phyloP scores from a whole-genome alignment of 208 protist genomes.

The Borovskyia barvae region DNA sequence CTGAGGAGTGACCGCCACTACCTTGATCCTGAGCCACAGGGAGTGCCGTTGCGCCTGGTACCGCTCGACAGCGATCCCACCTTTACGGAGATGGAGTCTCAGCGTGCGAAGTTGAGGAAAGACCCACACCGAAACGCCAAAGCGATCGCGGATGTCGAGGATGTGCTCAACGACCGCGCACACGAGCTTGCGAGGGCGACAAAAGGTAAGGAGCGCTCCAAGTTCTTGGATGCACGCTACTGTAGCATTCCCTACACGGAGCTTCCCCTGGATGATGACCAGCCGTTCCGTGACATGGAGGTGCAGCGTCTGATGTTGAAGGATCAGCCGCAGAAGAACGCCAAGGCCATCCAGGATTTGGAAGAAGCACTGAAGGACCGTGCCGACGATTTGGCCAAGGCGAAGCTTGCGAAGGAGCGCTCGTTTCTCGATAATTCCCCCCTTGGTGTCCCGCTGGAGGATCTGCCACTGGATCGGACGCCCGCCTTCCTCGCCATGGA shows the following conservation, averaged over 20 bases:
- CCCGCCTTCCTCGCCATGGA: conserved; percentile 52
- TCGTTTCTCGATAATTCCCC: conserved; percentile 57
- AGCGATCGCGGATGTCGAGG: conserved; percentile 52
- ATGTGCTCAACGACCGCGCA: conserved; percentile 52
- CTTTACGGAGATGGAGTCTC: conserved; percentile 51
- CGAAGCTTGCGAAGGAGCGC: conserved; percentile 54
- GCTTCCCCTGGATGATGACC: conserved; percentile 51
- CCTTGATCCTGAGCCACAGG: conserved; percentile 60
- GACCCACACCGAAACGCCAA: conserved; percentile 43
- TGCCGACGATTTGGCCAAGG: conserved; percentile 54
- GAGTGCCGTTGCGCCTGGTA: conserved; percentile 55
- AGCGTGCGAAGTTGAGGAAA: conserved; percentile 59
- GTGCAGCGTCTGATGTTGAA: conserved; percentile 50
- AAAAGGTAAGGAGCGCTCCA: conserved; percentile 54
- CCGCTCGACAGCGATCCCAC: conserved; percentile 43
- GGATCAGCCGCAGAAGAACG: conserved; percentile 44
- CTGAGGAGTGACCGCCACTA: conserved; percentile 54
- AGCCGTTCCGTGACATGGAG: conserved; percentile 62
- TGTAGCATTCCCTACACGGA: conserved; percentile 55
- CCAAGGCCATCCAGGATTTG: conserved; percentile 48
- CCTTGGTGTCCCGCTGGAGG: conserved; percentile 58
- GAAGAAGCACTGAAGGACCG: conserved; percentile 74
- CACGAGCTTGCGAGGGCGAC: conserved; percentile 51
- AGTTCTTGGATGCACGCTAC: conserved; percentile 52
- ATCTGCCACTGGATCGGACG: conserved; percentile 64